phyloP scores from a whole-genome alignment of 768 basidiomycete genomes.

The Naganishia antarctica region DNA sequence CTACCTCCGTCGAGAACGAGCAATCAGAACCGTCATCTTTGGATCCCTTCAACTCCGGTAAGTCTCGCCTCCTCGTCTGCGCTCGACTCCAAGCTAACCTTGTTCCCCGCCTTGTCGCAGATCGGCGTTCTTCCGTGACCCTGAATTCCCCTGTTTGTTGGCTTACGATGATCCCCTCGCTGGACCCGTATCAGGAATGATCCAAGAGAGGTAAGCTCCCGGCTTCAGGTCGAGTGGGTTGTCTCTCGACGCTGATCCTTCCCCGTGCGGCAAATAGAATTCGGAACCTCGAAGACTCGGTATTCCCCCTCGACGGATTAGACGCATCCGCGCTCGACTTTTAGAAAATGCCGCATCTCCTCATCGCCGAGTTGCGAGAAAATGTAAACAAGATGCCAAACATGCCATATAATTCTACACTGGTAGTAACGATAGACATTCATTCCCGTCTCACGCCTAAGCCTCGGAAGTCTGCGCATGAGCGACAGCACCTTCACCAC shows the following conservation, averaged over 20 bases:
- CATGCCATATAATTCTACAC: conserved; percentile 13
- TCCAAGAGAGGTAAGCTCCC: conserved; percentile 2
- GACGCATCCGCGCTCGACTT: not conserved
- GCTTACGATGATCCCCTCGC: not conserved
- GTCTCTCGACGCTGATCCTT: not conserved
- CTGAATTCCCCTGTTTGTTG: not conserved
- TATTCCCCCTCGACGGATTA: conserved; percentile 11
- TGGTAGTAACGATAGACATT: not conserved
- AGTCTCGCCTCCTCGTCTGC: not conserved
- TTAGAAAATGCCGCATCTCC: too few relatives aligned
- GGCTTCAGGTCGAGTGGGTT: too few relatives aligned
- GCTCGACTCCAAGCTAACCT: not conserved
- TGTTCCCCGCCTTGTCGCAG: not conserved
- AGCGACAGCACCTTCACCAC: not conserved
- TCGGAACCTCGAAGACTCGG: conserved; percentile 12
- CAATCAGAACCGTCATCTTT: not conserved
- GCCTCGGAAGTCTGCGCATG: conserved; percentile 9
- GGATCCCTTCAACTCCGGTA: conserved; percentile 2
- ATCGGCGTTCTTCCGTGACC: not conserved
- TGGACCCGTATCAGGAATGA: conserved; percentile 8
- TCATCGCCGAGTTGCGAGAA: too few relatives aligned
- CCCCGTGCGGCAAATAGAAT: not conserved
- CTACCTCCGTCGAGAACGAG: conserved; percentile 11
- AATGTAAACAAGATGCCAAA: conserved; percentile 7
- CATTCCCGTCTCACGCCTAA: not conserved